Evolutionary conservation across 176 grass and related monocot species (phyloP).

Genomic region (Musa beccarii): DNA sequence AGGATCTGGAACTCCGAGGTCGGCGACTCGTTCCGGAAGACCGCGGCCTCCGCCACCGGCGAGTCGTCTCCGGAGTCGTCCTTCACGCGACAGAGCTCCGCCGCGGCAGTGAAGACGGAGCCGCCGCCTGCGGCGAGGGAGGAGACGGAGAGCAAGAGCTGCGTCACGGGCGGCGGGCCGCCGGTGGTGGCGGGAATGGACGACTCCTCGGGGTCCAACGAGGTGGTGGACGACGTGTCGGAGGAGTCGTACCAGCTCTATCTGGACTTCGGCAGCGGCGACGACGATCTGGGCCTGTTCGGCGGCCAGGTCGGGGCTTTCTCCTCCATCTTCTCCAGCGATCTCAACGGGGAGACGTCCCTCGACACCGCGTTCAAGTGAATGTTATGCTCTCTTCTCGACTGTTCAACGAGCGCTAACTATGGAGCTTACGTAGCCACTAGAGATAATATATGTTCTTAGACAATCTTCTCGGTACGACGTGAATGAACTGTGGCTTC

Average conservation of each 20-base stretch:
- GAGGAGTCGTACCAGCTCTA: constrained; percentile 20
- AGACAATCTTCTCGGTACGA: no score
- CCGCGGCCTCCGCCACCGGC: not conserved
- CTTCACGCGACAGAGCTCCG: not conserved
- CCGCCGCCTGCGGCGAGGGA: not conserved
- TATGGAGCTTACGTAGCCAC: no score
- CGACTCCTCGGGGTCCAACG: constrained; percentile 23
- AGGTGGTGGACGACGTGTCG: constrained; percentile 5
- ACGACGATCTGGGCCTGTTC: constrained; percentile 13
- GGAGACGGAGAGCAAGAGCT: not conserved
- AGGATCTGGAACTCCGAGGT: constrained; percentile 23
- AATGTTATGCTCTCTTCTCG: not conserved
- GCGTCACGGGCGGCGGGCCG: not conserved
- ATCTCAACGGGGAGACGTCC: not conserved
- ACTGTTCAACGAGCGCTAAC: not conserved
- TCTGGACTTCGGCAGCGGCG: constrained; percentile 11
- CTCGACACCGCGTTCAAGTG: constrained; percentile 7
- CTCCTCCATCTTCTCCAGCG: constrained; percentile 7
- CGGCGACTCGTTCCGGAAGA: constrained; percentile 20
- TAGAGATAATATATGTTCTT: no score
- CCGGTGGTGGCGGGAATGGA: not conserved
- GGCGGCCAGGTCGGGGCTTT: not conserved
- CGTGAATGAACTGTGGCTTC: no score
- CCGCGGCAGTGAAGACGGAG: not conserved
- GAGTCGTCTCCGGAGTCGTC: not conserved